Conservation (phyloP, 306 rosid species). For the Ziziphus jujuba region DNA sequence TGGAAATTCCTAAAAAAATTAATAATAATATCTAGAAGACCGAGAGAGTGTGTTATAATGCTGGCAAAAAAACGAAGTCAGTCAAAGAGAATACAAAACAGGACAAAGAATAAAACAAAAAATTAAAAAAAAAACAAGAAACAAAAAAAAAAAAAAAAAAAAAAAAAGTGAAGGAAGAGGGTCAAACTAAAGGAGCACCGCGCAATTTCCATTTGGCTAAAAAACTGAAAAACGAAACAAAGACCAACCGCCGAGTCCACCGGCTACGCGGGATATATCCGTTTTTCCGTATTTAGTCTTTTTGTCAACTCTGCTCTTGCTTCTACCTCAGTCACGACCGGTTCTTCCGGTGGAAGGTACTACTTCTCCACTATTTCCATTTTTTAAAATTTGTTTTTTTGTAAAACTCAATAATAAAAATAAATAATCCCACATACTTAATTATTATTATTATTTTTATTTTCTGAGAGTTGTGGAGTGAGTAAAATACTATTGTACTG, state of each 20-base stretch:
- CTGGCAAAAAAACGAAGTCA: neutral
- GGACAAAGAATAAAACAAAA: neutral
- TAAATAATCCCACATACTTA: no score
- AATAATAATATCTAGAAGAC: no score
- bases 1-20: neutral
- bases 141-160: neutral
- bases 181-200: constrained; percentile 10
- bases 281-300: neutral
- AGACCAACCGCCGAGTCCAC: constrained; percentile 5
- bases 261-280: constrained; percentile 5
- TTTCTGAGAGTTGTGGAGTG: neutral
- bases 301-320: neutral
- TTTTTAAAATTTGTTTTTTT: no score
- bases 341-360: constrained; percentile 14
- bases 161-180: neutral
- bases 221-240: constrained; percentile 1
- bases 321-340: constrained; percentile 18
- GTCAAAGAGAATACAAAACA: neutral
- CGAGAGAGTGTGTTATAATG: no score
- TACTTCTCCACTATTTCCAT: no score
- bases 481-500: neutral
- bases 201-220: constrained; percentile 28
- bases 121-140: neutral
- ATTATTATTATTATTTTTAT: no score
- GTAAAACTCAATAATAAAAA: no score